Evolutionary conservation across 345 rosid genomes (phyloP).

Genomic region (Fremontodendron californicum): DNA sequence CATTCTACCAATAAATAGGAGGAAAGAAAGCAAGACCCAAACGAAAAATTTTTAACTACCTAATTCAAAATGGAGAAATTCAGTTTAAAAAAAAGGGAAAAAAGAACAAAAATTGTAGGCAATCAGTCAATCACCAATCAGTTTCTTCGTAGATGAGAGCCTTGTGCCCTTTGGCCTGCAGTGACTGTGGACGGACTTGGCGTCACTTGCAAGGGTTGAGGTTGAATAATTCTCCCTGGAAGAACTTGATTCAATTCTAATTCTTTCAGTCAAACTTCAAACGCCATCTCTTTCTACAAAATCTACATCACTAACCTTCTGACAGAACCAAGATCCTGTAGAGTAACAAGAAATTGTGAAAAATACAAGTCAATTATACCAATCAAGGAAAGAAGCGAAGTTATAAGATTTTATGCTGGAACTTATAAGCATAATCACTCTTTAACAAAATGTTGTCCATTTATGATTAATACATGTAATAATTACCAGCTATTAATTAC

Average conservation of each 20-base stretch:
- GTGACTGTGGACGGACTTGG: not conserved
- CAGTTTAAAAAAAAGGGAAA: conserved; percentile 12
- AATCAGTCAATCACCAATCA: conserved; percentile 1
- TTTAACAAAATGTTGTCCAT: not conserved
- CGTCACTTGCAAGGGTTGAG: conserved; percentile 3
- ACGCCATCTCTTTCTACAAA: not conserved
- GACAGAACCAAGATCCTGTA: conserved; percentile 21
- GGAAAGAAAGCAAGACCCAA: not conserved
- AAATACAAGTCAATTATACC: not conserved
- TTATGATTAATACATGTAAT: not conserved
- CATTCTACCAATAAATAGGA: conserved; percentile 21
- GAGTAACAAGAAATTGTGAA: not conserved
- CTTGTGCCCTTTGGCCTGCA: conserved; percentile 2
- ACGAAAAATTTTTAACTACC: conserved; percentile 15
- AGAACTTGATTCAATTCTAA: not conserved
- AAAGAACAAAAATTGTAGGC: too few species aligned
- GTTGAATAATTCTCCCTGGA: not conserved
- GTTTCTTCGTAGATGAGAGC: conserved; percentile 17
- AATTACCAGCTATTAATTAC: not conserved
- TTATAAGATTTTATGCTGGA: not conserved
- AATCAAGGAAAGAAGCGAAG: not conserved
- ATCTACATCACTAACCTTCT: not conserved
- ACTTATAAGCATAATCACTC: too few species aligned
- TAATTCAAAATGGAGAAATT: conserved; percentile 20
- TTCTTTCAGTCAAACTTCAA: not conserved